Evolutionary conservation across 2,329 filamentous ascomycete species (phyloP).

Genomic region (Colletotrichum godetiae): DNA sequence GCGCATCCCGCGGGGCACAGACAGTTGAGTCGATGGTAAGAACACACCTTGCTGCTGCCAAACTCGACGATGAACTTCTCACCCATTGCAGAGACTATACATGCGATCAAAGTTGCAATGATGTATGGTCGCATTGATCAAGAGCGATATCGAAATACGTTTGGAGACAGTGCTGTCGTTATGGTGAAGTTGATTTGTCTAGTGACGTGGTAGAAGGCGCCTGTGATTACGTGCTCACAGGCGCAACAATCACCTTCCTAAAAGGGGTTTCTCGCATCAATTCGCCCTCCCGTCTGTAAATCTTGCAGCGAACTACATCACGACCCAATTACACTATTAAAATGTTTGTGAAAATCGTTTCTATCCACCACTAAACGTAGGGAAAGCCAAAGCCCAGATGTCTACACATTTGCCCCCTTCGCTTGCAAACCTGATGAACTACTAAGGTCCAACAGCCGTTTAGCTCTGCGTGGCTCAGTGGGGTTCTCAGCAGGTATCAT

Average conservation of each 20-base stretch:
- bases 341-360: too few species aligned
- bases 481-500: too few species aligned
- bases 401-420: too few species aligned
- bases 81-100: constrained; percentile 7
- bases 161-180: not conserved
- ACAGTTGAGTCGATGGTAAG: not conserved
- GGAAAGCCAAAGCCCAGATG: too few species aligned
- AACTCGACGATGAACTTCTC: constrained; percentile 34
- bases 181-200: not conserved
- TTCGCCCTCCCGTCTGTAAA: too few species aligned
- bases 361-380: too few species aligned
- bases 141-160: not conserved
- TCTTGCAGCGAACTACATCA: not conserved
- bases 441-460: too few species aligned
- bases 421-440: too few species aligned
- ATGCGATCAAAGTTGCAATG: not conserved
- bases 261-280: not conserved
- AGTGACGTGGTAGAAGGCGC: not conserved
- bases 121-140: not conserved
- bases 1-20: not conserved
- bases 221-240: not conserved
- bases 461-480: too few species aligned
- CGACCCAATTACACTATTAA: too few species aligned
- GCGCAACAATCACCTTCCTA: constrained; percentile 9
- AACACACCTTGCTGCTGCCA: constrained; percentile 21